phyloP scores from a whole-genome alignment of 202 grass and related monocot species.

The Musa balbisiana region DNA sequence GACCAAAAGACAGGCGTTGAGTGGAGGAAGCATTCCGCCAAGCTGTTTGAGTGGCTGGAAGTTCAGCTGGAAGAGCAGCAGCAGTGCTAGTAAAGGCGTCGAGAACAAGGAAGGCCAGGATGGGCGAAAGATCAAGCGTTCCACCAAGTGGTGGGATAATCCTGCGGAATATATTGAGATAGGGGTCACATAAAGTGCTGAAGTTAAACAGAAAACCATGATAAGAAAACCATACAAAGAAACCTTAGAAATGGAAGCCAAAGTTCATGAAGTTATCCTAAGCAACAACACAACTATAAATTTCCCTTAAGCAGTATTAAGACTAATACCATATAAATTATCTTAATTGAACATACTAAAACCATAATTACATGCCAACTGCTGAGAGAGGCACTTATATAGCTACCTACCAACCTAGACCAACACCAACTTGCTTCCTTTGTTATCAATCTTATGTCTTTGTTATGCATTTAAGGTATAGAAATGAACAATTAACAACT shows the following conservation, averaged over 20 bases:
- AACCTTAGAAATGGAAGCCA: not conserved
- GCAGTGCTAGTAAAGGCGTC: constrained; percentile 71
- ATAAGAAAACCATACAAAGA: not conserved
- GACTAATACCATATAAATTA: no score
- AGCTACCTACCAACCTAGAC: not conserved
- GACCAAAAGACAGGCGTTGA: not conserved
- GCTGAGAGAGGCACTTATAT: not conserved
- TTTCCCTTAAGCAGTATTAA: not conserved
- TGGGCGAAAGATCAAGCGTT: constrained; percentile 85
- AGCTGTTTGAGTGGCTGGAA: constrained; percentile 26
- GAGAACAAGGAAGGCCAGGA: constrained; percentile 83
- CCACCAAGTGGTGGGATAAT: constrained; percentile 78
- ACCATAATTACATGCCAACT: not conserved
- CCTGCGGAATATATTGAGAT: constrained; percentile 95
- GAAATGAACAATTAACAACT: no score
- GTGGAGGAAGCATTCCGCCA: not conserved
- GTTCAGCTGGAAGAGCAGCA: constrained; percentile 87
- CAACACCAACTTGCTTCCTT: not conserved
- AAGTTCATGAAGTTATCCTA: not conserved
- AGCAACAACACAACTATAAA: not conserved
- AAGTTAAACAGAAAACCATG: not conserved
- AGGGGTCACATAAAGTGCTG: constrained; percentile 92
- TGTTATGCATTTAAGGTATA: no score
- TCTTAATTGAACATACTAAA: not conserved
- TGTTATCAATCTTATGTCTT: not conserved